Conservation (phyloP, 441 rosid genomes). For the Melianthus villosus region DNA sequence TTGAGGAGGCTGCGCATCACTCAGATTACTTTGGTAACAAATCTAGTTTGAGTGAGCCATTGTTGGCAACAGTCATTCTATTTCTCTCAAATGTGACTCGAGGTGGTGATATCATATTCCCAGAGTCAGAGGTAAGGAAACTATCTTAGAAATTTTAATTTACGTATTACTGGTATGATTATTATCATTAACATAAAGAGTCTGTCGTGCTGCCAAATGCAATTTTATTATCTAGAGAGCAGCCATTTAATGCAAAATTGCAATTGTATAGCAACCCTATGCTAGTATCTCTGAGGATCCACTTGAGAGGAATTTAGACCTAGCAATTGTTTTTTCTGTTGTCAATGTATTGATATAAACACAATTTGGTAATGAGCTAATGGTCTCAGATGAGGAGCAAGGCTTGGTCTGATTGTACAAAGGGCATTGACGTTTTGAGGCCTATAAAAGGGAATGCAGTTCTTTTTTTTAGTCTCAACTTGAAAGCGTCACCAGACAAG, state of each 20-base stretch:
- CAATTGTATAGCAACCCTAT: too few species aligned
- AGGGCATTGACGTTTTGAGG: slow-evolving; percentile 23
- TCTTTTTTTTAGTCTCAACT: slow-evolving; percentile 49
- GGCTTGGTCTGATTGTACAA: slow-evolving; percentile 49
- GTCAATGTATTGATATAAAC: too few species aligned
- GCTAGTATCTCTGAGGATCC: too few species aligned
- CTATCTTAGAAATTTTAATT: slow-evolving; percentile 1
- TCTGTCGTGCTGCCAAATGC: too few species aligned
- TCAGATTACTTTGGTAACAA: slow-evolving; percentile 37
- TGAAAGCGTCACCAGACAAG: slow-evolving; percentile 39
- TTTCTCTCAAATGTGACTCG: slow-evolving; percentile 57
- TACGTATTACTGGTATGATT: neutral
- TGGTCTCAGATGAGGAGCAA: slow-evolving; percentile 24
- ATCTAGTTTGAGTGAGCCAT: slow-evolving; percentile 20
- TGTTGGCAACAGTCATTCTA: slow-evolving; percentile 51
- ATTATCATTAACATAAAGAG: too few species aligned
- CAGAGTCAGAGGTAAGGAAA: slow-evolving; percentile 46
- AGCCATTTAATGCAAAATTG: too few species aligned
- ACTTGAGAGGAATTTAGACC: too few species aligned
- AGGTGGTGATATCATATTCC: slow-evolving; percentile 72
- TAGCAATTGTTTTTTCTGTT: too few species aligned
- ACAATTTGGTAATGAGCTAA: too few species aligned
- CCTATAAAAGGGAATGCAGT: slow-evolving; percentile 70
- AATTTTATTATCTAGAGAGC: too few species aligned
- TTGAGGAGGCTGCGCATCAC: slow-evolving; percentile 27